Evolutionary conservation across 2,329 filamentous ascomycete genomes (phyloP), one percentile per base, ranked within the genome.

Genomic region (Cercospora sp.): DNA sequence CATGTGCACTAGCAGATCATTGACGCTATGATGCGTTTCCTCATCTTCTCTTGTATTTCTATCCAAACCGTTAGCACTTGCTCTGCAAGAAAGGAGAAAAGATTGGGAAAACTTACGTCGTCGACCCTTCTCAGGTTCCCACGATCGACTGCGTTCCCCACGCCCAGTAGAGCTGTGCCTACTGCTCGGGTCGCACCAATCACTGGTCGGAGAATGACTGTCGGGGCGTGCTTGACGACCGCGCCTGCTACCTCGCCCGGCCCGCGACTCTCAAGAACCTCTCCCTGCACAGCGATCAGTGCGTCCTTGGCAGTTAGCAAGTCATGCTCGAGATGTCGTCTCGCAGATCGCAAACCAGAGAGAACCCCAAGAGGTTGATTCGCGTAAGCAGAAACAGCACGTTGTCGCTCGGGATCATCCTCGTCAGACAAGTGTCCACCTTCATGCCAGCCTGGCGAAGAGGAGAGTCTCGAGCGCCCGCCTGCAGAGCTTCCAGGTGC

Each of bases 211-310:
- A 99, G 88, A 62, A 99, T 91, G 21, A 98, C 92, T 0, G 94
- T 97, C n/a, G 95, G 95, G 32, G 94, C 93, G 73, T 92, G 88
- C 78, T 87, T 90, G 69, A 90, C 85, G 18, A 99, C 89, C 1
- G 91, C 94, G 75, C 84, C 89, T 13, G 93, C 92, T 1, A 91
- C 93, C 1, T 92, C 93, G 51, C 89, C 88, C 0, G 94, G 94
- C 68, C 88, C 93, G 24, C 89, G 87, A 75, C 91, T 93, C 75
- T 97, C 93, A 84, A 97, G 90, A 0, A 97, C 88, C 78, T 98
- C 94, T 0, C 91, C 92, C 0, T 95, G 94, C 28, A 99, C 92
- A 1, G 94, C 95, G 74, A 99, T 94, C 67, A 99, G 93, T 9
- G 94, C 95, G 80, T 99, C 93, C 66, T 90, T 86, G 0, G 95